Percentiles rank a stretch among this genome's conserved stretches.
Conservation (phyloP, 768 basidiomycete genomes). For the Rhizopogon salebrosus region DNA sequence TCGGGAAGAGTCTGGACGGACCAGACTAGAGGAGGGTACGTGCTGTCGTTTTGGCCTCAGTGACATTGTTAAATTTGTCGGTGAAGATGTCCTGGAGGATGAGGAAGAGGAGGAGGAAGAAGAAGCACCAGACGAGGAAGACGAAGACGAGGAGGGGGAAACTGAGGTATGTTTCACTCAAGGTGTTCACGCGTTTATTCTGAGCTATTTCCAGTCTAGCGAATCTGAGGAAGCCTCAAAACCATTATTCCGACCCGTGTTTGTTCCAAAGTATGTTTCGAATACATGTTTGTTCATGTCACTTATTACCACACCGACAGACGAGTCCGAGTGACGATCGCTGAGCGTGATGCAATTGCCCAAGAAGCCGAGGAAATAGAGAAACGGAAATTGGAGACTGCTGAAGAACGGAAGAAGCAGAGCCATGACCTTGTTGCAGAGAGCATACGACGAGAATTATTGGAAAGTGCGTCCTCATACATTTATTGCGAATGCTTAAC, state of each 20-base stretch:
- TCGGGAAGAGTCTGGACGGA: conserved; percentile 72
- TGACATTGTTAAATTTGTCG: background rate
- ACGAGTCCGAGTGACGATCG: conserved; percentile 70
- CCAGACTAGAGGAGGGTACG: conserved; percentile 51
- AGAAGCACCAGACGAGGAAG: conserved; percentile 33
- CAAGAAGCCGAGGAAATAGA: conserved; percentile 74
- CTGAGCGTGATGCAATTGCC: conserved; percentile 60
- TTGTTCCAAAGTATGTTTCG: conserved; percentile 80
- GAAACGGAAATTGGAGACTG: conserved; percentile 65
- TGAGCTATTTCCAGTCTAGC: conserved; percentile 54
- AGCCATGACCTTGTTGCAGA: conserved; percentile 93
- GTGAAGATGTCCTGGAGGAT: conserved; percentile 22
- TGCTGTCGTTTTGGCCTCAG: conserved; percentile 15
- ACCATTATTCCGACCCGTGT: conserved; percentile 84
- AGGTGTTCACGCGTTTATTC: conserved; percentile 3
- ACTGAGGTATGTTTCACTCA: conserved; percentile 35
- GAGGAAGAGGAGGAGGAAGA: conserved; percentile 45
- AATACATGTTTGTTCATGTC: background rate
- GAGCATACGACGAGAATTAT: conserved; percentile 85
- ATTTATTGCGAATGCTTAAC: background rate
- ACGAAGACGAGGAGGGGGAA: conserved; percentile 24
- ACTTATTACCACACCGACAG: conserved; percentile 31
- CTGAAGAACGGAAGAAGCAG: conserved; percentile 80
- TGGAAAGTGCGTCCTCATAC: conserved; percentile 64
- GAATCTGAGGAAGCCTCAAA: conserved; percentile 80